Evolutionary conservation across 768 basidiomycete genomes (phyloP), one percentile per base, ranked within the genome.

Genomic region (Suillus lakei): DNA sequence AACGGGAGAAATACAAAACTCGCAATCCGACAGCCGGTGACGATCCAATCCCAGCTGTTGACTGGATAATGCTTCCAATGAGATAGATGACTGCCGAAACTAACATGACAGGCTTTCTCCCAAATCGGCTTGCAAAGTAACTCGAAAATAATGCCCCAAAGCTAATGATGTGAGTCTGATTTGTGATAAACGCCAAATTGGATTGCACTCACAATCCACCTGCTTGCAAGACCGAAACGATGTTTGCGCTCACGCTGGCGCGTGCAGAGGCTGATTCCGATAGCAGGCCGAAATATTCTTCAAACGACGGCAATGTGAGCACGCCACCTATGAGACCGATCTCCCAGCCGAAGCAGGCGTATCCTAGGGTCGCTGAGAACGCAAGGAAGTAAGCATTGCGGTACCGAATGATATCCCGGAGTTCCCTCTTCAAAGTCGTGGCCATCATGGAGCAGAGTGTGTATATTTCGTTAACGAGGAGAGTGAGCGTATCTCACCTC

Each of bases 271-370:
- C 54, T 23, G 76, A 70, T 43, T 72, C 66, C 26, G 72, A 64
- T 21, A 76, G 66, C 23, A 80, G 67, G 23, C 72, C 78, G 43
- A 80, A 80, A 53, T 78, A 79, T 53, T 72, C 64, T 69, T 73
- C 67, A 66, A 80, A 80, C 23, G 79, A 78, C 39, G 76, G 74
- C n/a, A 80, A 67, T 5, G 77, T 63, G 60, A 80, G 64, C 5
- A 80, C 71, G 15, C 79, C 79, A 2, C 79, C 78, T 18, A 80
- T 80, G 34, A 79, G 66, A 15, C 79, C 80, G 26, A 76, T 76
- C 30, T 80, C 79, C 79, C 79, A 78, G 28, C 77, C 78, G 28
- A 75, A 79, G 62, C 77, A 79, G 51, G 76, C 62, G 36, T 76
- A 78, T 38, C 78, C 78, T 26, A 71, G 71, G 16, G 78, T 71